Evolutionary conservation across 257 asterid genomes (phyloP).

Genomic region (Solanum sparsipilum): DNA sequence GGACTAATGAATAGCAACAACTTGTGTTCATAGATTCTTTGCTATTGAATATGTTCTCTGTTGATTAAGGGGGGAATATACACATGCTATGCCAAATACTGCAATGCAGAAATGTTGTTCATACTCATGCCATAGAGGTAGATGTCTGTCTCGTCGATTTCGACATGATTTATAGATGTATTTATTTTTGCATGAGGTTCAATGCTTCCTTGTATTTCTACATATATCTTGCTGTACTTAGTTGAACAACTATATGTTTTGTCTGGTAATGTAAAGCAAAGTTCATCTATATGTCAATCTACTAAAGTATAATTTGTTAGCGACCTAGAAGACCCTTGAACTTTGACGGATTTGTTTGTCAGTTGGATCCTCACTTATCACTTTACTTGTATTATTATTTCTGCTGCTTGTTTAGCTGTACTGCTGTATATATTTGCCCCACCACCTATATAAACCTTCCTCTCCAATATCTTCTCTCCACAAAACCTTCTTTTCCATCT

Average conservation of each 20-base stretch:
- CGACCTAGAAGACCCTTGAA: no score
- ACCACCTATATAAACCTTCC: no score
- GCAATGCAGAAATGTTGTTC: background rate
- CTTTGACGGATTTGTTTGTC: background rate
- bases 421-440: no score
- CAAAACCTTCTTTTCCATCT: background rate
- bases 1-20: constrained; percentile 31
- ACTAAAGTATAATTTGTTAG: background rate
- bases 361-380: background rate
- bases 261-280: background rate
- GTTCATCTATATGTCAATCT: background rate
- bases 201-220: background rate
- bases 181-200: background rate
- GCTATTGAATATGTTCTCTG: background rate
- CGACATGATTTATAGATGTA: background rate
- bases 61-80: background rate
- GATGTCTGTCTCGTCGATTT: background rate
- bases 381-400: no score
- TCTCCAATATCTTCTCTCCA: background rate
- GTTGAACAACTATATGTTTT: background rate
- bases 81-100: background rate
- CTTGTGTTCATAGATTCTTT: constrained; percentile 9
- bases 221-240: background rate
- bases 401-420: no score
- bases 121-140: background rate